Base-by-base conservation (phyloP, 2,329 filamentous ascomycete genomes). In the Moelleriella libera region DNA sequence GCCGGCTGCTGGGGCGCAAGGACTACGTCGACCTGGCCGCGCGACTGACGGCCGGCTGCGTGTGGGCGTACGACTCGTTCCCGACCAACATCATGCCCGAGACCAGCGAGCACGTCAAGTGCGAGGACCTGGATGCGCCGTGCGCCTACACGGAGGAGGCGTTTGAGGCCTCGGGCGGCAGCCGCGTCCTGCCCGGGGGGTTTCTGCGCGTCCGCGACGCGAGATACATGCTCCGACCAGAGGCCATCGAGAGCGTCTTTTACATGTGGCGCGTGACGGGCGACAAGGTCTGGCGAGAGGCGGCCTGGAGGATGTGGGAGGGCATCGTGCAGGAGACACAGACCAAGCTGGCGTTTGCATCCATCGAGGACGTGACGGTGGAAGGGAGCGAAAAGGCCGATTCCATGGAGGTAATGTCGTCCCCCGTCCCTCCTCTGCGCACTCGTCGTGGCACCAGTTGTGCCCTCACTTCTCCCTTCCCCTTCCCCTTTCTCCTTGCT, bases 31-130 rank as follows among this genome's bases (percentile, higher is more conserved):
- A 66, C 43, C 57, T 71, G 12, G 74, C 66, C n/a, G 62, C 63
- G 7, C 67, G 68, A 42, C 65, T 78, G 14, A 68, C 74, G 1
- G 65, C 69, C 28, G 74, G 75, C 41, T 78, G 75, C 52, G 65
- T 72, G 21, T 78, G 73, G 74, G 69, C 68, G 1, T 78, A 78
- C 57, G 63, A 68, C 39, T 61, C 63, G 9, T 70, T 72, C 45
- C 63, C 68, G 1, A 67, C 67, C 4, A 71, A 72, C 45, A 68
- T 78, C 55, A 77, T 77, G 74, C 72, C 75, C 32, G 75, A 78
- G 59, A 60, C 65, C 5, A 62, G 70, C 30, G 54, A 58, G 39
- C 51, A 69, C 5, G 60, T 74, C 11, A 51, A 60, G 11, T 68
- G 65, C 52, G 48, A 58, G 10, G 56, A 57, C 21, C 50, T 62